Conservation (phyloP, 2,329 filamentous ascomycete species). For the Fusarium albosuccineum region DNA sequence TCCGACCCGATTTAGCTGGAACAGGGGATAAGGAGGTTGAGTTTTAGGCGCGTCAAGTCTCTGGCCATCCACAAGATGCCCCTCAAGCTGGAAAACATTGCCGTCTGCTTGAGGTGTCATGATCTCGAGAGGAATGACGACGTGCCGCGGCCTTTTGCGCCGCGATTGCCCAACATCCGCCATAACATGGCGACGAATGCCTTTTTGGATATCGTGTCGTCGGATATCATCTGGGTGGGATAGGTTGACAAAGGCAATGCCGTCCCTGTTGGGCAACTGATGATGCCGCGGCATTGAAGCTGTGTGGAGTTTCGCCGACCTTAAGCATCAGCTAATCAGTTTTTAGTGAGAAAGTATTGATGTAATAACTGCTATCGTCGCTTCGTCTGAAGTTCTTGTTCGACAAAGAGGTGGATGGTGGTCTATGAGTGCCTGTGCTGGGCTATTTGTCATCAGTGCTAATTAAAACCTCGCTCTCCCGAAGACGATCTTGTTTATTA, state of each 20-base stretch:
- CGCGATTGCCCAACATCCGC: background rate
- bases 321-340: background rate
- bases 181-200: slow-evolving; percentile 2
- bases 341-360: background rate
- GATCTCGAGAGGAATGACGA: slow-evolving; percentile 1
- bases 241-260: too few species aligned
- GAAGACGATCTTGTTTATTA: too few species aligned
- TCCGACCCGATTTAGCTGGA: background rate
- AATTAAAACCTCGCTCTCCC: background rate
- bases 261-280: too few species aligned
- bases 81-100: background rate
- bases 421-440: background rate
- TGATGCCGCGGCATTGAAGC: too few species aligned
- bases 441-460: background rate
- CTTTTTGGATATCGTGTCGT: background rate
- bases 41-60: slow-evolving; percentile 1
- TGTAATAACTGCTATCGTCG: background rate
- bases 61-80: background rate
- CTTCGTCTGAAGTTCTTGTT: background rate
- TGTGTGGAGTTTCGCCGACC: background rate
- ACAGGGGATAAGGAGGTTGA: background rate
- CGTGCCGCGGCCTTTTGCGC: background rate
- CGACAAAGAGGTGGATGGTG: background rate
- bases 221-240: background rate
- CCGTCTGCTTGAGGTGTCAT: background rate